Evolutionary conservation across 2,329 filamentous ascomycete genomes (phyloP).

Genomic region (Colletotrichum paranaense): DNA sequence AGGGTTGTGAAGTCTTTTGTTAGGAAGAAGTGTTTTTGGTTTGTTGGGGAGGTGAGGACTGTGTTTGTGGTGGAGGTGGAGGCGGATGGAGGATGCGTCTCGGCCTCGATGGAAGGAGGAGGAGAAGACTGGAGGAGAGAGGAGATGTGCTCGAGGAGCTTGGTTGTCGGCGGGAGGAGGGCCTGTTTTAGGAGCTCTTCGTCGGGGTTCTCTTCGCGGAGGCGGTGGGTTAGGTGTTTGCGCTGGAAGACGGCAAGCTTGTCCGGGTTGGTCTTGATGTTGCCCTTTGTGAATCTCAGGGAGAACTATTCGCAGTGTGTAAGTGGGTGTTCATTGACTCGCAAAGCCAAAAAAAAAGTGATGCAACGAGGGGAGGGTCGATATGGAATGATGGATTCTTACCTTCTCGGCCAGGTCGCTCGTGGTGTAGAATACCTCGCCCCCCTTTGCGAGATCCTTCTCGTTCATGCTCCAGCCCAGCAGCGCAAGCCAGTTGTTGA

Average conservation of each 20-base stretch:
- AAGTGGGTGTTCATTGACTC: not conserved
- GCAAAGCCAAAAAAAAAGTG: not conserved
- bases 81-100: not conserved
- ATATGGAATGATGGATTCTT: constrained; percentile 42
- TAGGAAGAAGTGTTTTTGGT: constrained; percentile 18
- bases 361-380: not conserved
- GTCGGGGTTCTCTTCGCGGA: constrained; percentile 38
- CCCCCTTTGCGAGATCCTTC: constrained; percentile 50
- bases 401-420: constrained; percentile 77
- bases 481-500: constrained; percentile 86
- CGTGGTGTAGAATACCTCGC: constrained; percentile 77
- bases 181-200: constrained; percentile 22
- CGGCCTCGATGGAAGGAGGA: not conserved
- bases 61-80: not conserved
- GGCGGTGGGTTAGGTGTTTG: constrained; percentile 62
- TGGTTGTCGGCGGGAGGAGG: constrained; percentile 29
- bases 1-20: constrained; percentile 17
- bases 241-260: constrained; percentile 87
- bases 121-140: not conserved
- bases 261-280: constrained; percentile 82
- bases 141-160: constrained; percentile 25
- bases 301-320: constrained; percentile 69
- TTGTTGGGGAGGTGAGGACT: constrained; percentile 3
- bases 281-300: constrained; percentile 90
- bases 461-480: constrained; percentile 83